A percentile compares a stretch with the other conserved stretches of the same genome.
Evolutionary conservation across 2,329 filamentous ascomycete genomes (phyloP).

Genomic region (Beauveria caledonica): DNA sequence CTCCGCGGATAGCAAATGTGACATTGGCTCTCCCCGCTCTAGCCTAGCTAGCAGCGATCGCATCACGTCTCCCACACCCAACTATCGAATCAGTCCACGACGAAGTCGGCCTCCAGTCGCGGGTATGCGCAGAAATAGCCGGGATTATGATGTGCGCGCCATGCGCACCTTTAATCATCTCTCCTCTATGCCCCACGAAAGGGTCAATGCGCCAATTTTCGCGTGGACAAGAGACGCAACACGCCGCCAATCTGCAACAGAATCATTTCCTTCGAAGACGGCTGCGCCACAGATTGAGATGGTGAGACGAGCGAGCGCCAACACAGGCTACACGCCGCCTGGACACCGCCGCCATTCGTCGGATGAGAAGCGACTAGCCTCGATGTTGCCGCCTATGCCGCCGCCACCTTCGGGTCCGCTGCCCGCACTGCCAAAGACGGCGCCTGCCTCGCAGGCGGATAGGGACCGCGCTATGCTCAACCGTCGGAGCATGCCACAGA

Average conservation of each 20-base stretch:
- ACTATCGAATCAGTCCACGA: constrained; percentile 2
- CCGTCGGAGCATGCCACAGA: constrained; percentile 43
- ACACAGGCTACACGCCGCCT: background rate
- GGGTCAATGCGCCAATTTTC: background rate
- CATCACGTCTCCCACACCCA: background rate
- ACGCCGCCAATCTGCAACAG: background rate
- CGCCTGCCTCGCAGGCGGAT: constrained; percentile 17
- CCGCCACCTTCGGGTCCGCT: constrained; percentile 24
- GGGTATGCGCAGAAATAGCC: background rate
- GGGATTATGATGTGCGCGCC: background rate
- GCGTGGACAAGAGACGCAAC: background rate
- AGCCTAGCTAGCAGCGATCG: background rate
- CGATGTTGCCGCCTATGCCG: constrained; percentile 12
- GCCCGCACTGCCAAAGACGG: constrained; percentile 22
- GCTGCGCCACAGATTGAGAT: background rate
- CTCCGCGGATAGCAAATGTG: background rate
- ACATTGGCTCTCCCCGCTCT: background rate
- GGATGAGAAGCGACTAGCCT: background rate
- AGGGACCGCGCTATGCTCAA: constrained; percentile 21
- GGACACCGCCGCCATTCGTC: constrained; percentile 8
- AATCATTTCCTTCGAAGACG: background rate
- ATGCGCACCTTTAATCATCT: background rate
- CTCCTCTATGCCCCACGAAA: background rate
- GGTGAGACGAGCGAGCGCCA: background rate
- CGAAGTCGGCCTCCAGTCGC: background rate